These are phyloP conservation scores for Dryas alaskensis DNA, from an alignment of 306 rosid genomes.

Conservation along the genomic window DNA sequence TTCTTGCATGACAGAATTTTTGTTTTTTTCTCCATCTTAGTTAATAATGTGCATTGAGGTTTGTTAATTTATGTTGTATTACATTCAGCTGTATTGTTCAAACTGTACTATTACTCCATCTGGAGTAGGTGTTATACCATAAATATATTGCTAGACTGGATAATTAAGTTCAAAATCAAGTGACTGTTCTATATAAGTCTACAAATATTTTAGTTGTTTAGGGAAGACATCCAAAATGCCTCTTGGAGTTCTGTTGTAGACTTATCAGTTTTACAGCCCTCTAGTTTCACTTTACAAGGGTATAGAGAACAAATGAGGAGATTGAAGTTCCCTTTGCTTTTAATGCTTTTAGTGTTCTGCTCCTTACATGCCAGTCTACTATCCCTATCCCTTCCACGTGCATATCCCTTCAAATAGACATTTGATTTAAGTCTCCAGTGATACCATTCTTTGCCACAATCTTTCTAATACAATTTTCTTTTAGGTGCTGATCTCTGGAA, in stretches of 20 bases:
- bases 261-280: neutral
- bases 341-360: neutral
- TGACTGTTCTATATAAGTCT: neutral
- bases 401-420: neutral
- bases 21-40: neutral
- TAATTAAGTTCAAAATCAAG: neutral
- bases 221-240: neutral
- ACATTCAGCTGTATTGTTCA: neutral
- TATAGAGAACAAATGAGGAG: neutral
- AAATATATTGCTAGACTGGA: neutral
- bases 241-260: neutral
- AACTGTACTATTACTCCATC: neutral
- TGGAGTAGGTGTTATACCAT: neutral
- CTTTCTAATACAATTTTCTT: constrained; percentile 20
- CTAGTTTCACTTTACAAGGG: neutral
- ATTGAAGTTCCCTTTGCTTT: neutral
- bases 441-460: constrained; percentile 7
- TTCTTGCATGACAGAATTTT: neutral
- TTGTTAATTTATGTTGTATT: neutral
- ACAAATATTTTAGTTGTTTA: neutral
- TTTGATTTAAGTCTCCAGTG: constrained; percentile 5
- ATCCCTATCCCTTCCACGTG: neutral
- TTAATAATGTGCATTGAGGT: neutral
- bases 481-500: constrained; percentile 87
- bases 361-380: neutral